phyloP scores from a whole-genome alignment of 179 eudicot genomes.

The Beta lomatogona region DNA sequence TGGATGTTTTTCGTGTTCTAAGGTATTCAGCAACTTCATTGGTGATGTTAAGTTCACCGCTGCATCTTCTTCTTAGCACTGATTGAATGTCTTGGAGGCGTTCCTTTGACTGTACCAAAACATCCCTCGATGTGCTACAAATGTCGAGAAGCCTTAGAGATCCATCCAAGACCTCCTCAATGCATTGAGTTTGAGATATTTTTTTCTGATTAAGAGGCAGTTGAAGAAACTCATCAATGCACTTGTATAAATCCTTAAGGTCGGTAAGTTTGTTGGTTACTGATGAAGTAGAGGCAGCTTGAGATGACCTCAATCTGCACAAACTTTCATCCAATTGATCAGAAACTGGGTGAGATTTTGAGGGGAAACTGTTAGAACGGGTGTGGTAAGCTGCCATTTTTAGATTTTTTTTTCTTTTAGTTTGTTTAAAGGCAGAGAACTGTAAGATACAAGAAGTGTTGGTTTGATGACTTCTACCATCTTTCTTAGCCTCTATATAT shows the following conservation, averaged over 20 bases:
- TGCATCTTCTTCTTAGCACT: slow-evolving; percentile 32
- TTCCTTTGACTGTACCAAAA: slow-evolving; percentile 34
- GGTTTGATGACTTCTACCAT: background rate
- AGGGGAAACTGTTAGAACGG: slow-evolving; percentile 41
- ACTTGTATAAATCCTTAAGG: slow-evolving; percentile 35
- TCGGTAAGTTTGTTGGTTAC: slow-evolving; percentile 20
- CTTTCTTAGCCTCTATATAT: background rate
- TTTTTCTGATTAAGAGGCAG: slow-evolving; percentile 39
- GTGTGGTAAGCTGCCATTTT: slow-evolving; percentile 23
- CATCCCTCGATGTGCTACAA: slow-evolving; percentile 35
- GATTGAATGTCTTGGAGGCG: slow-evolving; percentile 35
- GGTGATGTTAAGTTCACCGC: slow-evolving; percentile 30
- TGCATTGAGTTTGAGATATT: slow-evolving; percentile 14
- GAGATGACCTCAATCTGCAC: slow-evolving; percentile 35
- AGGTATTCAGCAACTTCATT: slow-evolving; percentile 29
- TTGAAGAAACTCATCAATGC: slow-evolving; percentile 38
- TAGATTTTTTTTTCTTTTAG: background rate
- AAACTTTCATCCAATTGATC: slow-evolving; percentile 33
- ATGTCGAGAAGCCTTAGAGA: slow-evolving; percentile 42
- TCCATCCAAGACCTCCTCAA: slow-evolving; percentile 36
- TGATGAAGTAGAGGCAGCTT: slow-evolving; percentile 32
- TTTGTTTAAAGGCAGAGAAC: background rate
- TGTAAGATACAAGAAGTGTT: background rate
- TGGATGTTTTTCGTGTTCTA: slow-evolving; percentile 25
- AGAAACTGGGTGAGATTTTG: slow-evolving; percentile 33